A percentile compares a stretch with the other conserved stretches of the same genome.
phyloP scores from a whole-genome alignment of 495 filamentous ascomycete species.

The Aspergillus conjunctus region DNA sequence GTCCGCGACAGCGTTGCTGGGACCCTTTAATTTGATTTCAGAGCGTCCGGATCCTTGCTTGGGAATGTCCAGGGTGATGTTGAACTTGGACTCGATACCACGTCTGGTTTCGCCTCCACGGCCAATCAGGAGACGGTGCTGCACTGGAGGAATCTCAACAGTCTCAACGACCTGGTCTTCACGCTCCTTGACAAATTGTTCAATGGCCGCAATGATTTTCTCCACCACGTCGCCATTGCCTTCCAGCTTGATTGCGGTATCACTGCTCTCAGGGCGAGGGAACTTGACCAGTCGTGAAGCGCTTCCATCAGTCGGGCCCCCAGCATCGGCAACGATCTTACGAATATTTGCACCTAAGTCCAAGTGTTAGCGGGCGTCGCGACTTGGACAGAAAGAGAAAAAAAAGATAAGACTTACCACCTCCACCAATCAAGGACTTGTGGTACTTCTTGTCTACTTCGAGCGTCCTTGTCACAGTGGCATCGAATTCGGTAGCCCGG shows the following conservation, averaged over 20 bases:
- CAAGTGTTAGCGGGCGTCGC: conserved; percentile 37
- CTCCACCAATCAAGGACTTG: conserved; percentile 81
- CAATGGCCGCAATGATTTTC: conserved; percentile 80
- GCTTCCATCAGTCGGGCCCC: conserved; percentile 80
- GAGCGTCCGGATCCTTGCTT: conserved; percentile 69
- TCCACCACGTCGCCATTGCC: conserved; percentile 81
- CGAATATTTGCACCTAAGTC: conserved; percentile 80
- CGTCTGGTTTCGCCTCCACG: conserved; percentile 85
- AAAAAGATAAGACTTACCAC: conserved; percentile 61
- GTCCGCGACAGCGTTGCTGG: conserved; percentile 74
- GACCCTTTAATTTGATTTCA: conserved; percentile 80
- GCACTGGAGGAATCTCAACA: conserved; percentile 81
- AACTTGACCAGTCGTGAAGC: conserved; percentile 89
- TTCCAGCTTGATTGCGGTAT: conserved; percentile 83
- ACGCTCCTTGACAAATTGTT: conserved; percentile 75
- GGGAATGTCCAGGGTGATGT: conserved; percentile 86
- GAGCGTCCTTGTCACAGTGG: conserved; percentile 78
- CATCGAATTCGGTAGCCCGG: conserved; percentile 80
- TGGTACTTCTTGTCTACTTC: conserved; percentile 92
- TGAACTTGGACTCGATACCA: conserved; percentile 85
- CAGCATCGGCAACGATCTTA: conserved; percentile 82
- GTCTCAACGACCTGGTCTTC: conserved; percentile 72
- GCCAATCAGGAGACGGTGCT: conserved; percentile 89
- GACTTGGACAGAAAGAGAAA: not conserved
- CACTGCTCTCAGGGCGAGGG: conserved; percentile 74